These are phyloP conservation scores for Echites panduratus DNA, from an alignment of 257 asterid species.

Conservation along the genomic window DNA sequence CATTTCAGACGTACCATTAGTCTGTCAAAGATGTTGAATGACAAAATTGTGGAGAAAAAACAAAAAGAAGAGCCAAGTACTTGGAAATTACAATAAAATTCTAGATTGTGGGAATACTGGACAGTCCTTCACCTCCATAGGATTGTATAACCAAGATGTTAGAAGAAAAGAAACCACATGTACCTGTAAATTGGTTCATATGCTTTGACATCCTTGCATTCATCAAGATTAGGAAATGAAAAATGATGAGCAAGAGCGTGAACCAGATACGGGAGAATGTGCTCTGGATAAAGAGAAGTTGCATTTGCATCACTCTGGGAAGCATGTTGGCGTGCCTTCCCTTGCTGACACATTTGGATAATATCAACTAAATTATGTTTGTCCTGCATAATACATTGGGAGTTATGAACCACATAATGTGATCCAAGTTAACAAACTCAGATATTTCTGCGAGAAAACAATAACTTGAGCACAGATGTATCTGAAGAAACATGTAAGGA, in stretches of 20 bases:
- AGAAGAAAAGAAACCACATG: conserved; percentile 25
- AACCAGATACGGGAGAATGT: conserved; percentile 75
- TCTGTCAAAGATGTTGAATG: not conserved
- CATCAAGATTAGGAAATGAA: conserved; percentile 73
- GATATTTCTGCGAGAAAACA: not conserved
- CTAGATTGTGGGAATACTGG: not conserved
- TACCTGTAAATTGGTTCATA: conserved; percentile 92
- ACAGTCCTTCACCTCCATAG: conserved; percentile 10
- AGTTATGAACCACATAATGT: conserved; percentile 11
- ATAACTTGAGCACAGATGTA: not conserved
- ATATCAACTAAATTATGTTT: conserved; percentile 73
- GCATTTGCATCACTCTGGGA: conserved; percentile 55
- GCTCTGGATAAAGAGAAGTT: conserved; percentile 64
- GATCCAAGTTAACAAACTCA: not conserved
- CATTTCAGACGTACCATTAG: no score
- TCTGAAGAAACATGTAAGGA: not conserved
- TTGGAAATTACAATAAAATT: conserved; percentile 6
- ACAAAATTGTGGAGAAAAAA: not conserved
- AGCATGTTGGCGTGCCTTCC: conserved; percentile 62
- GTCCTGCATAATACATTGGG: conserved; percentile 50
- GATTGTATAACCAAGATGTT: conserved; percentile 10
- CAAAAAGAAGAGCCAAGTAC: not conserved
- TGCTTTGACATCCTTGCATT: conserved; percentile 68
- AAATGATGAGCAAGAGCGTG: conserved; percentile 91
- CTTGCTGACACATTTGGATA: conserved; percentile 87